A percentile compares a stretch with the other conserved stretches of the same genome.
phyloP scores from a whole-genome alignment of 768 basidiomycete genomes.

The Pisolithus marmoratus region DNA sequence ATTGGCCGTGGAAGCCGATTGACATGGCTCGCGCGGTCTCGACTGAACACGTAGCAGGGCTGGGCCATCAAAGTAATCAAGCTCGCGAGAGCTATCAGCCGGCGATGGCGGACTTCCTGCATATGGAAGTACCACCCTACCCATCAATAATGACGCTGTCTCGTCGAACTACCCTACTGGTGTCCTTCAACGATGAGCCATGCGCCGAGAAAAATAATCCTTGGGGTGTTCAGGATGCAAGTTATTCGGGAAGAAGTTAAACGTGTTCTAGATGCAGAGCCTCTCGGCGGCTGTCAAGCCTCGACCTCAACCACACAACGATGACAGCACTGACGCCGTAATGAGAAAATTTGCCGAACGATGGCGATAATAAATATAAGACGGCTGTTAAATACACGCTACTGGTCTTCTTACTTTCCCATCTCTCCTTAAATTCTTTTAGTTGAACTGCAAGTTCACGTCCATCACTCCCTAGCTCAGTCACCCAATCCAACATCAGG shows the following conservation, averaged over 20 bases:
- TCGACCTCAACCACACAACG: not conserved
- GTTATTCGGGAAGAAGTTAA: not conserved
- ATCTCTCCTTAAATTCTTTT: conserved; percentile 9
- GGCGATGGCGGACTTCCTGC: no score
- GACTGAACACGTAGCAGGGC: no score
- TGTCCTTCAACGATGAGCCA: no score
- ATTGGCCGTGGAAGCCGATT: no score
- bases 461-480: not conserved
- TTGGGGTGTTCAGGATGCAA: not conserved
- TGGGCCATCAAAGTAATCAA: no score
- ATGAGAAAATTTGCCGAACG: not conserved
- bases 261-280: not conserved
- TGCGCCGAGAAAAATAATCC: not conserved
- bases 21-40: no score
- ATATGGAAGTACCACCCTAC: no score
- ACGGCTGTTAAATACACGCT: not conserved
- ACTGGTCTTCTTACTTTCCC: conserved; percentile 3
- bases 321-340: not conserved
- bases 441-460: conserved; percentile 1
- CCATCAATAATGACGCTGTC: no score
- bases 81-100: no score
- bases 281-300: not conserved
- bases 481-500: not conserved
- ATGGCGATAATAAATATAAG: not conserved
- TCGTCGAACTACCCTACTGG: no score